A percentile compares a stretch with the other conserved stretches of the same genome.
Evolutionary conservation across 2,329 filamentous ascomycete species (phyloP).

Genomic region (Boeremia lycopersici): DNA sequence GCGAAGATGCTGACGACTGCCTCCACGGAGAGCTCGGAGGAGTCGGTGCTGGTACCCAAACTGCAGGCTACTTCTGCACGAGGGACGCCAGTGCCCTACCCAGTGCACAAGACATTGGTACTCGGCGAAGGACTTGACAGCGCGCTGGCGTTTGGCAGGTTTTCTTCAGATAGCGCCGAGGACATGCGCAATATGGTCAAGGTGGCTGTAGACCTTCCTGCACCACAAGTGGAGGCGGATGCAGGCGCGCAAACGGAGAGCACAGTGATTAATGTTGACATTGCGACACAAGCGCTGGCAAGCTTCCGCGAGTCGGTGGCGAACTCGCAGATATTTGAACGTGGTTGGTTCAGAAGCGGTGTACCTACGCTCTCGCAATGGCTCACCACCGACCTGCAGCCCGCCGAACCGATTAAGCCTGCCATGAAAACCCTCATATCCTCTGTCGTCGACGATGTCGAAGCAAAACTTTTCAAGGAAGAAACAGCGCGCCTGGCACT

Average conservation of each 20-base stretch:
- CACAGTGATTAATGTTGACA: slow-evolving; percentile 64
- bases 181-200: slow-evolving; percentile 55
- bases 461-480: slow-evolving; percentile 58
- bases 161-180: slow-evolving; percentile 46
- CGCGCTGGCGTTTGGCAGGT: slow-evolving; percentile 59
- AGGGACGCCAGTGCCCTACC: slow-evolving; percentile 72
- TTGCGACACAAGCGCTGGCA: slow-evolving; percentile 67
- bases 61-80: slow-evolving; percentile 71
- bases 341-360: slow-evolving; percentile 75
- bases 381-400: slow-evolving; percentile 56
- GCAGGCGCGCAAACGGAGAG: slow-evolving; percentile 22
- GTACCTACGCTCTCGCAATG: slow-evolving; percentile 69
- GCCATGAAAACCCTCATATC: slow-evolving; percentile 69
- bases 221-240: slow-evolving; percentile 47
- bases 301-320: slow-evolving; percentile 72
- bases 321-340: slow-evolving; percentile 74
- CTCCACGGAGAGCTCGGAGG: slow-evolving; percentile 56
- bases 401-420: slow-evolving; percentile 61
- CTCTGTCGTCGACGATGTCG: slow-evolving; percentile 66
- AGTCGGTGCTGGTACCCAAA: slow-evolving; percentile 74
- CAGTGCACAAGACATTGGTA: slow-evolving; percentile 81
- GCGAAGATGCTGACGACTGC: slow-evolving; percentile 35
- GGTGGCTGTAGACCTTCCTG: slow-evolving; percentile 64
- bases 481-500: slow-evolving; percentile 50
- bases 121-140: slow-evolving; percentile 75